Base-by-base conservation (phyloP, 1,284 basidiomycete genomes). In the Ganoderma meredithae region DNA sequence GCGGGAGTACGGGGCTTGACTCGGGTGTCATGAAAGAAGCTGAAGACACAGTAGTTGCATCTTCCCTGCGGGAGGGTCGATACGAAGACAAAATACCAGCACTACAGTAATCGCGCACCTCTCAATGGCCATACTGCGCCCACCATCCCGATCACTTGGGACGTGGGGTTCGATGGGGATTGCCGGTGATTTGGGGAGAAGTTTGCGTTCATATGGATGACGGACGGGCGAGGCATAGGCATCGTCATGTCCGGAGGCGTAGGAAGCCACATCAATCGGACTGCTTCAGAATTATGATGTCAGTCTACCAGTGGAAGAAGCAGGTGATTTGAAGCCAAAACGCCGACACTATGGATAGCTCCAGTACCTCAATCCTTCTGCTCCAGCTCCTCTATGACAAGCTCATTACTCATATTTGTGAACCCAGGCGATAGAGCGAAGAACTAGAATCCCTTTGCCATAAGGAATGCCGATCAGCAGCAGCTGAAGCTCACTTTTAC, bases 11-110 rank as follows among this genome's bases (percentile, higher is more conserved):
- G 7, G 76, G 75, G 60, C 78, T 78, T n/a, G 84, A 78, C 64
- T 85, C 85, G 10, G 84, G 84, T 1, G 90, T 92, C 68, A 88
- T 81, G 66, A 86, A 86, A 6, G 75, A 73, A 4, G 68, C 66
- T 5, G 67, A 52, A 5, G 68, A 55, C 15, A 56, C 59, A 6
- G 56, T 40, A 31, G 58, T 64, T 19, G 47, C 52, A 31, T 68
- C 66, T 60, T 64, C 73, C 66, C 69, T 69, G 58, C 25, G 0
- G 15, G 2, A 49, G 15, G 33, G 31, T 71, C 43, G 43, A 59
- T 27, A 53, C 9, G 9, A 31, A 36, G 25, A 33, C 33, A 17
- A 39, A 7, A 13, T 40, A 9, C 13, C 22, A 39, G 19, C 15
- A 27, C 25, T 2, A 31, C 27, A 31, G 22, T 31, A 22, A 27